phyloP scores from a whole-genome alignment of 768 basidiomycete species.

The Coprinellus aureogranulatus region DNA sequence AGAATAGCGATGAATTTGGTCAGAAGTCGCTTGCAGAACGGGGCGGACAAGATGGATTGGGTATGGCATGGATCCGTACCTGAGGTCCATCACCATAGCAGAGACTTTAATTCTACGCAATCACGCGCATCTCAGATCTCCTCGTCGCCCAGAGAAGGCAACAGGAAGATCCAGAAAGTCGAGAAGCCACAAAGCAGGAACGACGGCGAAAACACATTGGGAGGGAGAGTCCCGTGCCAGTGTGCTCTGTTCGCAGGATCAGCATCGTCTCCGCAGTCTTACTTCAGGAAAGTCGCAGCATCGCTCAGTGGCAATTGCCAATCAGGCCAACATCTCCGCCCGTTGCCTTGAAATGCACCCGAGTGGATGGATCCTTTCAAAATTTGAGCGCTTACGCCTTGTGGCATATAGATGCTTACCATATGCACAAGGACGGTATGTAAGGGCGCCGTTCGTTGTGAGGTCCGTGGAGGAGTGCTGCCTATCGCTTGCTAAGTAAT shows the following conservation, averaged over 20 bases:
- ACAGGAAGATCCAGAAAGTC: conserved; percentile 20
- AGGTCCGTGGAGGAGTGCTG: too few relatives aligned
- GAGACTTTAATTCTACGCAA: conserved; percentile 33
- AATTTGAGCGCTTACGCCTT: conserved; percentile 14
- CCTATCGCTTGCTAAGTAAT: too few relatives aligned
- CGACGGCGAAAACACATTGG: conserved; percentile 16
- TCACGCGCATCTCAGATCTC: conserved; percentile 41
- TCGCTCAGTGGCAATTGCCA: background rate
- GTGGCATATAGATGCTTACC: background rate
- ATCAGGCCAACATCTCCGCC: background rate
- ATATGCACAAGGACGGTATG: background rate
- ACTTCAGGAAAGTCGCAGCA: background rate
- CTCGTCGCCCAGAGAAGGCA: conserved; percentile 29
- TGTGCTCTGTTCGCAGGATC: conserved; percentile 17
- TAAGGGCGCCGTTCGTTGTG: too few relatives aligned
- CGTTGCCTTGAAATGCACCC: conserved; percentile 17
- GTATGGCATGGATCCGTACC: conserved; percentile 33
- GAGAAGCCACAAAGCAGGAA: conserved; percentile 24
- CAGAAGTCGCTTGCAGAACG: conserved; percentile 40
- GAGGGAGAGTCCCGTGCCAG: background rate
- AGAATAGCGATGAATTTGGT: conserved; percentile 23
- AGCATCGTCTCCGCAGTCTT: conserved; percentile 14
- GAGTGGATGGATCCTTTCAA: conserved; percentile 28
- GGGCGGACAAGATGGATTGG: conserved; percentile 35
- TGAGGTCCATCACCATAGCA: conserved; percentile 33